Evolutionary conservation across 2,329 filamentous ascomycete genomes (phyloP).

Genomic region (Aspergillus sp.): DNA sequence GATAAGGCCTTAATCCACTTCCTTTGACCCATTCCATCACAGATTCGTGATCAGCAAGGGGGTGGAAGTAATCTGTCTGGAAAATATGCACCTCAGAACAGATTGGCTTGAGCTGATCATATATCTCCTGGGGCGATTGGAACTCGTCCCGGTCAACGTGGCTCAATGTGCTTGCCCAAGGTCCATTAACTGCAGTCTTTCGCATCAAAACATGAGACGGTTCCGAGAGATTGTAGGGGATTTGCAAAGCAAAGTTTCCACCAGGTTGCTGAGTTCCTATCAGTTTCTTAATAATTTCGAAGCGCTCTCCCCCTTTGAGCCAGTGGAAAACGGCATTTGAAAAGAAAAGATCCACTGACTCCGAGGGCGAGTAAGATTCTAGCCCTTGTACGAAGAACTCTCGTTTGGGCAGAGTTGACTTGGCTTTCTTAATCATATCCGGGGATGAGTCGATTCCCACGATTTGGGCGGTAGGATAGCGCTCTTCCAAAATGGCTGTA

Average conservation of each 20-base stretch:
- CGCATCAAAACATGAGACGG: slow-evolving; percentile 54
- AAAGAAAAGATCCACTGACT: slow-evolving; percentile 49
- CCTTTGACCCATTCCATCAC: slow-evolving; percentile 63
- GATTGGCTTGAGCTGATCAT: slow-evolving; percentile 49
- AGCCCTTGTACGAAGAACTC: slow-evolving; percentile 52
- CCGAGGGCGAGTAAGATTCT: slow-evolving; percentile 36
- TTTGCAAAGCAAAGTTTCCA: slow-evolving; percentile 56
- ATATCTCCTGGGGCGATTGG: slow-evolving; percentile 48
- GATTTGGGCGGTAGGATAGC: slow-evolving; percentile 50
- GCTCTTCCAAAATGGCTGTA: slow-evolving; percentile 48
- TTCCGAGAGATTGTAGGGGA: slow-evolving; percentile 53
- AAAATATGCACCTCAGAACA: slow-evolving; percentile 52
- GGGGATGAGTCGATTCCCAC: slow-evolving; percentile 56
- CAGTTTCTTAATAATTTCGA: slow-evolving; percentile 47
- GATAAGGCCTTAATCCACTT: slow-evolving; percentile 56
- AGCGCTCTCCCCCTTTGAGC: slow-evolving; percentile 46
- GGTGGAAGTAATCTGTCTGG: slow-evolving; percentile 56
- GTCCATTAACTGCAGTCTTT: slow-evolving; percentile 37
- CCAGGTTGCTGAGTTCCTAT: slow-evolving; percentile 43
- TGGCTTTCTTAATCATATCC: slow-evolving; percentile 56
- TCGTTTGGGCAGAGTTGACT: slow-evolving; percentile 38
- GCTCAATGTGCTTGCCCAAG: slow-evolving; percentile 40
- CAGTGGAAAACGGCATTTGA: slow-evolving; percentile 62
- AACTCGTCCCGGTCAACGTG: slow-evolving; percentile 48
- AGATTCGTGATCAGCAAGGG: slow-evolving; percentile 47